Conservation (phyloP, 495 filamentous ascomycete genomes). For the Trichoderma virens region DNA sequence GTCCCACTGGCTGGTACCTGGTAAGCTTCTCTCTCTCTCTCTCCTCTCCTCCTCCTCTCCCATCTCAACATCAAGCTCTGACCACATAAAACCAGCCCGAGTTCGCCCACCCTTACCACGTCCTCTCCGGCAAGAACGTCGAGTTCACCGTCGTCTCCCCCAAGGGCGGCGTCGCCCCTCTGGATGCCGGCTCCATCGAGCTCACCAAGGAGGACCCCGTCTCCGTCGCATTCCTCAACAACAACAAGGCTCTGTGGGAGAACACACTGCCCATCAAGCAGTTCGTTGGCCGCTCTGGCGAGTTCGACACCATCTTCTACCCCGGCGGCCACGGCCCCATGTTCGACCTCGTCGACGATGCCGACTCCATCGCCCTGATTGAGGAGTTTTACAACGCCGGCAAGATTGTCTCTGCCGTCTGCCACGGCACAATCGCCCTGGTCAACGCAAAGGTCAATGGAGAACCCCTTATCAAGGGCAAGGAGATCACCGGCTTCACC, state of each 20-base stretch:
- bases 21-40: neutral
- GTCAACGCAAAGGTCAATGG: constrained; percentile 50
- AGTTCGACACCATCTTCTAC: constrained; percentile 65
- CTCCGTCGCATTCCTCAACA: constrained; percentile 44
- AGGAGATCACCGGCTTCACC: constrained; percentile 57
- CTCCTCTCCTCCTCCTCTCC: neutral
- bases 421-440: constrained; percentile 60
- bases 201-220: constrained; percentile 47
- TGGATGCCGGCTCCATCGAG: constrained; percentile 59
- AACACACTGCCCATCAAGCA: constrained; percentile 47
- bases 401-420: constrained; percentile 59
- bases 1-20: constrained; percentile 12
- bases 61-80: neutral
- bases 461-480: constrained; percentile 43
- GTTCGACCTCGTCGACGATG: constrained; percentile 48
- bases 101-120: constrained; percentile 10
- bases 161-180: constrained; percentile 56
- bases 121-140: constrained; percentile 6
- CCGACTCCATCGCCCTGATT: constrained; percentile 44
- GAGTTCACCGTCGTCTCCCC: constrained; percentile 59
- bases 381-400: constrained; percentile 51
- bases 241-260: constrained; percentile 51
- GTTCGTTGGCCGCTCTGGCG: constrained; percentile 42
- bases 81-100: neutral
- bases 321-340: constrained; percentile 77